phyloP scores from a whole-genome alignment of 1,139 yeast genomes.

The Meyerozyma sp. region DNA sequence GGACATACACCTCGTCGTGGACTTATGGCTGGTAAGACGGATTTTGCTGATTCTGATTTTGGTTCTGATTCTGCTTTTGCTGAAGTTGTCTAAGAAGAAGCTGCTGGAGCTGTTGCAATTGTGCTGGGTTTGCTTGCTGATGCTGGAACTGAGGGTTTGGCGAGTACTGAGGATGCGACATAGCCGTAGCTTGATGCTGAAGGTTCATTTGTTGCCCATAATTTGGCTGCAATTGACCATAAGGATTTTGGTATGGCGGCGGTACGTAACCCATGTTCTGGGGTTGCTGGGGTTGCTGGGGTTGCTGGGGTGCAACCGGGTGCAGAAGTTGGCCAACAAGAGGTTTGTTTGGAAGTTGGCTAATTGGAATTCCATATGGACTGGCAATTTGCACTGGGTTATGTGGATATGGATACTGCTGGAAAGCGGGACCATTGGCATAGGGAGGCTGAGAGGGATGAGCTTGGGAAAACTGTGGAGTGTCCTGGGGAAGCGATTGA shows the following conservation, averaged over 20 bases:
- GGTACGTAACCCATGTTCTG: background rate
- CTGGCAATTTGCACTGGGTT: background rate
- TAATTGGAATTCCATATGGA: background rate
- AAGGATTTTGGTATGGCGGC: background rate
- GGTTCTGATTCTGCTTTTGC: conserved; percentile 5
- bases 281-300: background rate
- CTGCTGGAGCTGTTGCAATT: conserved; percentile 27
- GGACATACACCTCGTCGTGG: no score
- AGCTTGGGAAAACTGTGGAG: background rate
- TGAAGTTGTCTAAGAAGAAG: conserved; percentile 19
- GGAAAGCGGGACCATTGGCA: conserved; percentile 3
- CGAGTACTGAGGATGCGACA: background rate
- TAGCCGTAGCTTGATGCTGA: conserved; percentile 2
- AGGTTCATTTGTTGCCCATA: background rate
- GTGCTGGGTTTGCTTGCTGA: conserved; percentile 12
- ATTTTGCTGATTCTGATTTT: conserved; percentile 7
- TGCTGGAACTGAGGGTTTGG: conserved; percentile 3
- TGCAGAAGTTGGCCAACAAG: background rate
- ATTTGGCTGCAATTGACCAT: background rate
- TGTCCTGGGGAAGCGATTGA: background rate
- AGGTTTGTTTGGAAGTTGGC: background rate
- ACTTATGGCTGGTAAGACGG: conserved; percentile 4
- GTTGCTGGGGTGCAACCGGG: background rate
- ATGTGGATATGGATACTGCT: background rate
- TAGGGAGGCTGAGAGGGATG: conserved; percentile 5